phyloP scores from a whole-genome alignment of 2,329 filamentous ascomycete genomes.

The Xylariomycetidae sp. region DNA sequence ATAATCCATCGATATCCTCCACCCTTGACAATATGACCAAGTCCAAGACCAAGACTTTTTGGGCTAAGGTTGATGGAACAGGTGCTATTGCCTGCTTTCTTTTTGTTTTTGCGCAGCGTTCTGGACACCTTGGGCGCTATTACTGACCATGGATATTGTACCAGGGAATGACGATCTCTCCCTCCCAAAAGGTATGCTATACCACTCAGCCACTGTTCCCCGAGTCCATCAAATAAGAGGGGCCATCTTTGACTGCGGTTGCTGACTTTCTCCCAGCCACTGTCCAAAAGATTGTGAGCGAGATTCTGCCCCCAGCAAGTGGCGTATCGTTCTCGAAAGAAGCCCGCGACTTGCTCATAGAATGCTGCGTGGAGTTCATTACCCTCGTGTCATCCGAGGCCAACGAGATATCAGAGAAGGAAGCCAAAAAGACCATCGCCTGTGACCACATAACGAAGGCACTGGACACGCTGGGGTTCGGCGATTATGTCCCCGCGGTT shows the following conservation, averaged over 20 bases:
- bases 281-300: constrained; percentile 82
- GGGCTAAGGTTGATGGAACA: constrained; percentile 3
- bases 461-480: constrained; percentile 84
- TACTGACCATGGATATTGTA: constrained; percentile 1
- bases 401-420: constrained; percentile 97
- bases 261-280: constrained; percentile 44
- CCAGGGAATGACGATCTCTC: constrained; percentile 59
- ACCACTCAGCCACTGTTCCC: too few relatives aligned
- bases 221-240: too few relatives aligned
- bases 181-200: constrained; percentile 53
- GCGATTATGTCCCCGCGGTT: constrained; percentile 85
- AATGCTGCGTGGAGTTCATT: constrained; percentile 99
- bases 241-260: too few relatives aligned
- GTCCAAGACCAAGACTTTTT: constrained; percentile 6
- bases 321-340: constrained; percentile 91
- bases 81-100: constrained; percentile 3
- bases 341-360: constrained; percentile 88
- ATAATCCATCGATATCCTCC: too few relatives aligned
- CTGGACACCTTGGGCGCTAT: too few relatives aligned
- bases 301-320: constrained; percentile 72
- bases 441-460: constrained; percentile 97
- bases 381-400: constrained; percentile 97
- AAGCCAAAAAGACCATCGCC: constrained; percentile 98
- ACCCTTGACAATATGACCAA: constrained; percentile 8
- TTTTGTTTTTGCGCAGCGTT: not conserved